Percentiles rank a stretch among this genome's conserved stretches.
These are phyloP conservation scores for Pisolithus thermaeus DNA, from an alignment of 1,284 basidiomycete species.

Conservation along the genomic window DNA sequence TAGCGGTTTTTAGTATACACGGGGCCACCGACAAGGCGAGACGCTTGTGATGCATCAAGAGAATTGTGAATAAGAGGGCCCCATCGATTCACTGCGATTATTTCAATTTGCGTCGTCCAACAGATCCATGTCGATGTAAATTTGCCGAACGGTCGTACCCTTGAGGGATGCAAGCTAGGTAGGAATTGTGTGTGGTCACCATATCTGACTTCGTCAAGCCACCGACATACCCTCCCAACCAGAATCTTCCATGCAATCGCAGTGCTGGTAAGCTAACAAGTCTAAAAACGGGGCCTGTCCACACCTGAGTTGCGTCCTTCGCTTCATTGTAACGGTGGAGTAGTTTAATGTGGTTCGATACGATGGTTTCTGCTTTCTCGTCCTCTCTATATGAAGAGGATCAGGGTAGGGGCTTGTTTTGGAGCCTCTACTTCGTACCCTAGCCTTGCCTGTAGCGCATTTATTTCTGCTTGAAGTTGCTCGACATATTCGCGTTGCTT, in stretches of 20 bases:
- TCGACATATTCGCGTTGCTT: constrained; percentile 49
- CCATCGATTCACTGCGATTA: too few species aligned
- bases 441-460: constrained; percentile 43
- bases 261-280: constrained; percentile 2
- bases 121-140: constrained; percentile 68
- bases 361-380: constrained; percentile 59
- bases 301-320: constrained; percentile 73
- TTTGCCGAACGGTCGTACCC: constrained; percentile 59
- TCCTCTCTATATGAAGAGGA: constrained; percentile 32
- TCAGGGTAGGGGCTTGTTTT: background rate
- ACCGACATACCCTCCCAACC: constrained; percentile 25
- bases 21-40: background rate
- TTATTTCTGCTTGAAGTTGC: constrained; percentile 49
- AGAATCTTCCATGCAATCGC: constrained; percentile 17
- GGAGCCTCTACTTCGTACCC: constrained; percentile 37
- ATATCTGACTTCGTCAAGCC: constrained; percentile 25
- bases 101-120: constrained; percentile 33
- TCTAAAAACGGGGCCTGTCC: constrained; percentile 5
- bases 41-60: background rate
- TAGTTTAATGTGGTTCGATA: constrained; percentile 63
- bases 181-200: constrained; percentile 10
- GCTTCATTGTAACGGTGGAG: constrained; percentile 75
- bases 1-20: too few species aligned
- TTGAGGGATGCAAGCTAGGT: constrained; percentile 58
- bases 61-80: background rate